A percentile compares a stretch with the other conserved stretches of the same genome.
These are phyloP conservation scores for Coniochaeta sp. DNA, from an alignment of 2,329 filamentous ascomycete species.

Conservation along the genomic window DNA sequence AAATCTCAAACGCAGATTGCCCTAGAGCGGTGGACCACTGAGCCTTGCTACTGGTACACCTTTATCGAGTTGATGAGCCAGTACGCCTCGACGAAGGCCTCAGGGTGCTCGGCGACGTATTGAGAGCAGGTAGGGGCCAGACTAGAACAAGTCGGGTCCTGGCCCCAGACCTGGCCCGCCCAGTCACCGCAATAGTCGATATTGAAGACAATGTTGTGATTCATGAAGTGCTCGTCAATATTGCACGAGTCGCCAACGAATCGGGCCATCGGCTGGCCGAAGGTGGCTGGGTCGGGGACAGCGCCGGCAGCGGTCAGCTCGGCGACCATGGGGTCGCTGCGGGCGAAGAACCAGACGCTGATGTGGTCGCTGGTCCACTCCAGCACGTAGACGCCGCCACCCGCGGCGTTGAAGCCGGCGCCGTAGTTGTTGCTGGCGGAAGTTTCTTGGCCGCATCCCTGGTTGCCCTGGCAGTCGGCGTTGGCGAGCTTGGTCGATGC, in stretches of 20 bases:
- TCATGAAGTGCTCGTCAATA: constrained; percentile 60
- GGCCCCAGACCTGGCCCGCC: constrained; percentile 65
- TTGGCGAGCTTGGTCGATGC: constrained; percentile 34
- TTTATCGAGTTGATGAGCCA: constrained; percentile 70
- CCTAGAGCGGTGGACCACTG: not conserved
- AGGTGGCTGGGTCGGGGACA: constrained; percentile 58
- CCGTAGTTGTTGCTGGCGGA: constrained; percentile 51
- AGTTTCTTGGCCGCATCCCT: constrained; percentile 52
- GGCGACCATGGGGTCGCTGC: constrained; percentile 25
- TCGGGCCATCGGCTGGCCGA: constrained; percentile 59
- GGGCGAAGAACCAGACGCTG: constrained; percentile 75
- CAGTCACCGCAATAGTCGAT: constrained; percentile 84
- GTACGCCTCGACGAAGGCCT: constrained; percentile 63
- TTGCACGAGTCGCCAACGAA: constrained; percentile 65
- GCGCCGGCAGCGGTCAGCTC: constrained; percentile 39
- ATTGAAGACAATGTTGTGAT: constrained; percentile 72
- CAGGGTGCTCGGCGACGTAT: constrained; percentile 65
- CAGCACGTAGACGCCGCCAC: constrained; percentile 65
- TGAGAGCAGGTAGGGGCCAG: constrained; percentile 59
- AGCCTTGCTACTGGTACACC: constrained; percentile 37
- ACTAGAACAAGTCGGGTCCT: constrained; percentile 47
- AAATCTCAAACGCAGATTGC: not conserved
- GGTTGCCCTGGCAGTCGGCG: constrained; percentile 22
- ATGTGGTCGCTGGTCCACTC: constrained; percentile 71
- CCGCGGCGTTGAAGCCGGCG: constrained; percentile 59